A percentile compares a stretch with the other conserved stretches of the same genome.
Conservation (phyloP, 1,139 yeast species). For the Lodderomyces parapsilosis region DNA sequence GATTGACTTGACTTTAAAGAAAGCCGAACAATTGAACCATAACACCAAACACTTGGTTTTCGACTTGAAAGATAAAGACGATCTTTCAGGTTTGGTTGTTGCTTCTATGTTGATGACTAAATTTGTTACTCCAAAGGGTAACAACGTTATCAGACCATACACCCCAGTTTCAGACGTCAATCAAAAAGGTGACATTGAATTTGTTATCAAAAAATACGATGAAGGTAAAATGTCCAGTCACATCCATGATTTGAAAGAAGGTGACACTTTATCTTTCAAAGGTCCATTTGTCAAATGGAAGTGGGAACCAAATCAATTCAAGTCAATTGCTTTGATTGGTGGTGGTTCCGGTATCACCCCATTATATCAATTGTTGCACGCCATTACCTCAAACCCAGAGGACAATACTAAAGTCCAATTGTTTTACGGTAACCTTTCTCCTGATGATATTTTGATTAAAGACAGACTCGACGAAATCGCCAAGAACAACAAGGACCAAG, state of each 20-base stretch:
- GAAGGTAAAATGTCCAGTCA: conserved; percentile 84
- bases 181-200: conserved; percentile 70
- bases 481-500: conserved; percentile 58
- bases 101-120: conserved; percentile 84
- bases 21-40: conserved; percentile 53
- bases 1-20: conserved; percentile 74
- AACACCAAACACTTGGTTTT: conserved; percentile 73
- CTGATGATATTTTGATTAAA: conserved; percentile 75
- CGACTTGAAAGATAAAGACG: conserved; percentile 65
- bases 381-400: conserved; percentile 70
- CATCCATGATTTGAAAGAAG: conserved; percentile 65
- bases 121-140: conserved; percentile 81
- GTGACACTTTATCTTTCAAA: conserved; percentile 85
- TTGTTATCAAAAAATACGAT: conserved; percentile 82
- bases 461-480: conserved; percentile 75
- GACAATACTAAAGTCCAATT: conserved; percentile 74
- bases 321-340: conserved; percentile 81
- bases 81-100: conserved; percentile 72
- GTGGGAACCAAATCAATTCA: conserved; percentile 83
- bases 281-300: conserved; percentile 95
- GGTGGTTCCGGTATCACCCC: conserved; percentile 98
- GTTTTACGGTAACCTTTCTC: conserved; percentile 76
- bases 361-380: conserved; percentile 84
- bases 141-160: conserved; percentile 91
- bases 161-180: conserved; percentile 82